phyloP scores from a whole-genome alignment of 306 rosid species.

The Cicer arietinum region DNA sequence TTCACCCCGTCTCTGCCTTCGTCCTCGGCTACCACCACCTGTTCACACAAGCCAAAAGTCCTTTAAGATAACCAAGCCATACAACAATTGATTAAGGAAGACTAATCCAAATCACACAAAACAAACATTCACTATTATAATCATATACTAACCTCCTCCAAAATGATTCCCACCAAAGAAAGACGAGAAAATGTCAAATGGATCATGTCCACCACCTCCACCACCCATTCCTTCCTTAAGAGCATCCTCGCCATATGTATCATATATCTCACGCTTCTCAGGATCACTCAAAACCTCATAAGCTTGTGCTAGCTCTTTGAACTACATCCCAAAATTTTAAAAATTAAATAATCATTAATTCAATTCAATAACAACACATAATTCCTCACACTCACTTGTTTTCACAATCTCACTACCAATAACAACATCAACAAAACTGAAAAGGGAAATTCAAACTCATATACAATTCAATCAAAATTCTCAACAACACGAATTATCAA shows the following conservation, averaged over 20 bases:
- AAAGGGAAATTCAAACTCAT: background rate
- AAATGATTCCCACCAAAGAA: conserved; percentile 89
- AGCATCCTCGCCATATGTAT: conserved; percentile 92
- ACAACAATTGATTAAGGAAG: background rate
- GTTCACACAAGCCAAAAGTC: conserved; percentile 45
- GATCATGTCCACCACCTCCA: conserved; percentile 92
- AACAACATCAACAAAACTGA: background rate
- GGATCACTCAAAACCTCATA: conserved; percentile 94
- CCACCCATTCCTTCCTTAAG: conserved; percentile 99
- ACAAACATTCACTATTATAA: background rate
- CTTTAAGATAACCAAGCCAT: background rate
- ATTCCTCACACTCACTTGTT: background rate
- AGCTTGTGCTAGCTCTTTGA: conserved; percentile 94
- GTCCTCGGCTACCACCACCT: conserved; percentile 72
- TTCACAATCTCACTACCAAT: background rate
- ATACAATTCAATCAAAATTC: background rate
- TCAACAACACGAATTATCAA: background rate
- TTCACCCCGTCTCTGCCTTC: conserved; percentile 97
- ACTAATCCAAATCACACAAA: background rate
- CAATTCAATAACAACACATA: background rate
- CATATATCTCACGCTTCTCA: conserved; percentile 93
- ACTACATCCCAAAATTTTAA: conserved; percentile 44
- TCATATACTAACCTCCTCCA: conserved; percentile 48
- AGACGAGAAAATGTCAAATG: conserved; percentile 88
- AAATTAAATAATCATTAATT: background rate